These are phyloP conservation scores for Ilex aquifolium DNA, from an alignment of 257 asterid species.

Conservation along the genomic window DNA sequence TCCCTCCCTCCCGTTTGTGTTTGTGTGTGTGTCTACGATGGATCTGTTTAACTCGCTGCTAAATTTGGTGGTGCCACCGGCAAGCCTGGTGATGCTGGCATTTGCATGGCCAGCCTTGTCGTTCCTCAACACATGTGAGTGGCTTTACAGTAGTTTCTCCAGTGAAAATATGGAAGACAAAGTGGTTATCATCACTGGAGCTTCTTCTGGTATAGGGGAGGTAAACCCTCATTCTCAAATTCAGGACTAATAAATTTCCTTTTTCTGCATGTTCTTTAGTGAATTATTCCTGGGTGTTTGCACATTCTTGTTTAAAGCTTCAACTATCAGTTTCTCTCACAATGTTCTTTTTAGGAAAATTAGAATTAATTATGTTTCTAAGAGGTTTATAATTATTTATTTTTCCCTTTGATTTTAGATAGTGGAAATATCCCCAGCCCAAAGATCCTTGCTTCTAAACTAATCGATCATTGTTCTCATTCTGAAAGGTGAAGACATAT, in stretches of 20 bases:
- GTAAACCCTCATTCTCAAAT: slow-evolving; percentile 21
- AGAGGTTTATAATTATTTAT: too few species aligned
- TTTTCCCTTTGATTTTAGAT: too few species aligned
- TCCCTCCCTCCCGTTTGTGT: too few species aligned
- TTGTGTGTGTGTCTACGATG: slow-evolving; percentile 18
- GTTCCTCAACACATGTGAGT: slow-evolving; percentile 62
- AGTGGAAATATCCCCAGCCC: too few species aligned
- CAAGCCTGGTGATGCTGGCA: slow-evolving; percentile 71
- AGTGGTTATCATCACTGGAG: slow-evolving; percentile 84
- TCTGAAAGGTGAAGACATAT: too few species aligned
- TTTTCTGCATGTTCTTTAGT: neutral
- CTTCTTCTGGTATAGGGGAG: slow-evolving; percentile 97
- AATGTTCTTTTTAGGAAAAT: too few species aligned
- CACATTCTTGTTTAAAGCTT: too few species aligned
- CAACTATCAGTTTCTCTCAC: too few species aligned
- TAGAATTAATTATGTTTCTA: too few species aligned
- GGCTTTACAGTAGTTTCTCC: slow-evolving; percentile 48
- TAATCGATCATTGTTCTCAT: too few species aligned
- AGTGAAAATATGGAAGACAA: slow-evolving; percentile 54
- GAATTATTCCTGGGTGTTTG: too few species aligned
- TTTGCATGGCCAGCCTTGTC: slow-evolving; percentile 85
- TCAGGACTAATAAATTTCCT: neutral
- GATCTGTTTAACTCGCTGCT: slow-evolving; percentile 47
- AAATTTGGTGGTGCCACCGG: slow-evolving; percentile 78
- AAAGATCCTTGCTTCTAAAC: too few species aligned